Evolutionary conservation across 805 yeast genomes (phyloP), one percentile per base, ranked within the genome.

Genomic region (Candida tibetensis): DNA sequence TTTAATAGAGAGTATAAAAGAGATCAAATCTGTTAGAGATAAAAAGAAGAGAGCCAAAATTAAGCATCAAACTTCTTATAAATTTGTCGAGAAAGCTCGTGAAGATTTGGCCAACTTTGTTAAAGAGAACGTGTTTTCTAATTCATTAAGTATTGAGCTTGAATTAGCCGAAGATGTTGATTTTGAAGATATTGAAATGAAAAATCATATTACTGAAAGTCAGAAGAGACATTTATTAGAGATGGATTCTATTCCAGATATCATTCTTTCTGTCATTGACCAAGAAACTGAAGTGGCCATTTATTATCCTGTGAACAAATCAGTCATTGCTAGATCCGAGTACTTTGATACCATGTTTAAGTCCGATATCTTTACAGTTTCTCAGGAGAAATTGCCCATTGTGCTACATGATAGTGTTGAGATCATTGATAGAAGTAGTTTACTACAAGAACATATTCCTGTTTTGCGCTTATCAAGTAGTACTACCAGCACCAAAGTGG

Each of bases 301-400:
- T 0, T 69, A 67, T 41, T 84, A 77, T 50, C 90, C 91, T 1
- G 79, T 71, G 4, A 85, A 85, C 55, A 66, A 80, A 29, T 71
- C 85, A 0, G 72, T 85, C 34, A 53, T 85, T 17, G 57, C 71
- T 4, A 60, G 89, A 28, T 74, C 85, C 2, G 82, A 76, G 30
- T 85, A 81, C 55, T 85, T 77, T 50, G 76, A 70, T 36, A 71
- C 78, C 2, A 73, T 84, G 81, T 78, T 85, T 52, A 55, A 65
- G 7, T 78, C 85, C 1, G 64, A 56, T 5, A 48, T 65, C 1
- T 64, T 58, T 39, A 28, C 18, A 4, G 32, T 38, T 12, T 34
- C 52, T 5, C 43, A 42, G 4, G 39, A 32, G 17, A 51, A 48
- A 2, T 17, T 46, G 17, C 64, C 64, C 1, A 22, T 39, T 5